Evolutionary conservation across 257 asterid species (phyloP), one percentile per base, ranked within the genome.

Genomic region (Solanum tacnaense): DNA sequence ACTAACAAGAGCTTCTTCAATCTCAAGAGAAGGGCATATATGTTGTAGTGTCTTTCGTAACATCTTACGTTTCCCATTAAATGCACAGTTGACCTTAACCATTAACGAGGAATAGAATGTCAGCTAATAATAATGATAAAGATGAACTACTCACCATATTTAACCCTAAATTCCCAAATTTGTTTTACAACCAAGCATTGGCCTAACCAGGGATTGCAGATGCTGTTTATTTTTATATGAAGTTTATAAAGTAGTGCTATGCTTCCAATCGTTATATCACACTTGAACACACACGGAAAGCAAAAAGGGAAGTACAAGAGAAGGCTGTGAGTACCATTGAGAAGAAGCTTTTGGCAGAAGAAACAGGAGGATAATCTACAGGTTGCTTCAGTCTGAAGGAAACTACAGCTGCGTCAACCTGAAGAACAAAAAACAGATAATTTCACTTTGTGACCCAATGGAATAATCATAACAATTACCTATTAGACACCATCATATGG

Each of bases 401-500:
- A 44, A 92, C 98, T 71, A 97, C 88, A 62, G 99, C 99, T 87
- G 98, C 99, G 93, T 97, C 98, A 71, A 97, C 99, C 99, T 97
- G 89, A 60, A 90, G 73, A 85, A 38, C 56, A 78, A 52, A 58
- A 56, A 18, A 67, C 20, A 49, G 25, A 79, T 15, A 4, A 41
- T 25, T 32, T 84, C 58, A 84, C n/a, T 75, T 36, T 62, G 32
- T 21, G 75, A 81, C 10, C 38, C 38, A 44, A 44, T 13, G 13
- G n/a, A 39, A 41, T 44, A 44, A 79, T 44, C 85, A 79, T 44
- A 44, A 44, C 6, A 79, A 79, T 15, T 79, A 27, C 85, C 85
- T 79, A 79, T 49, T 82, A 44, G 10, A 82, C 7, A 82, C 29
- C 70, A 49, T 49, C 85, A 82, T 82, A 49, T 49, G 70, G 85